Percentiles rank a stretch among this genome's conserved stretches.
These are phyloP conservation scores for Trichomonas tenax DNA, from an alignment of 208 protist genomes.

Conservation along the genomic window DNA sequence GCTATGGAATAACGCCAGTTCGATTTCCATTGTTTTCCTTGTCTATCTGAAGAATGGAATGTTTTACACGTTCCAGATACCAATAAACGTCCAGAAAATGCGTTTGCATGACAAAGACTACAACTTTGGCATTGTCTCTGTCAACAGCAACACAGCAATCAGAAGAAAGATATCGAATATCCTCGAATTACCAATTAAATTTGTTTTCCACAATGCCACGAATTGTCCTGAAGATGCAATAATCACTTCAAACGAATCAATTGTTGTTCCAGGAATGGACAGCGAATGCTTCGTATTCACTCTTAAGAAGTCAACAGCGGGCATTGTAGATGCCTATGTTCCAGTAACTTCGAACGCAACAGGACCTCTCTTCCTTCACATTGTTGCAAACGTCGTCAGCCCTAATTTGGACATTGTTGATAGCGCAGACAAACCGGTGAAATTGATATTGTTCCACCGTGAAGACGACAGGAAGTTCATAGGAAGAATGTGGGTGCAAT, in stretches of 20 bases:
- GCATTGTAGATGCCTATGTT: background rate
- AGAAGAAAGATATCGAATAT: background rate
- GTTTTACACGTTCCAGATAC: background rate
- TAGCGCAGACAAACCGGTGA: background rate
- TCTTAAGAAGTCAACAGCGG: background rate
- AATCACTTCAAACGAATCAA: background rate
- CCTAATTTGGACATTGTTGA: background rate
- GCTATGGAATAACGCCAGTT: background rate
- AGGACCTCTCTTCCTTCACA: background rate
- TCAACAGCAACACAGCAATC: background rate
- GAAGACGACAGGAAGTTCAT: background rate
- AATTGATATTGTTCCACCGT: background rate
- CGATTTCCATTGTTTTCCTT: background rate
- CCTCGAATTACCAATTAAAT: background rate
- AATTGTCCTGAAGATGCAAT: background rate
- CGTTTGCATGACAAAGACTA: background rate
- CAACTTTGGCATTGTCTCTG: background rate
- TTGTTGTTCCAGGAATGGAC: background rate
- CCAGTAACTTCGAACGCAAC: background rate
- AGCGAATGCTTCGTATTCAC: background rate
- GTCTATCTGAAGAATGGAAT: background rate
- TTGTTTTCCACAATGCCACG: background rate
- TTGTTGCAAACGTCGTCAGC: background rate
- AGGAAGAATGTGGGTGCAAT: background rate
- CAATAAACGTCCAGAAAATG: background rate